Percentiles rank a stretch among this genome's conserved stretches.
These are phyloP conservation scores for Cladophialophora immunda DNA, from an alignment of 2,329 filamentous ascomycete genomes.

Conservation along the genomic window DNA sequence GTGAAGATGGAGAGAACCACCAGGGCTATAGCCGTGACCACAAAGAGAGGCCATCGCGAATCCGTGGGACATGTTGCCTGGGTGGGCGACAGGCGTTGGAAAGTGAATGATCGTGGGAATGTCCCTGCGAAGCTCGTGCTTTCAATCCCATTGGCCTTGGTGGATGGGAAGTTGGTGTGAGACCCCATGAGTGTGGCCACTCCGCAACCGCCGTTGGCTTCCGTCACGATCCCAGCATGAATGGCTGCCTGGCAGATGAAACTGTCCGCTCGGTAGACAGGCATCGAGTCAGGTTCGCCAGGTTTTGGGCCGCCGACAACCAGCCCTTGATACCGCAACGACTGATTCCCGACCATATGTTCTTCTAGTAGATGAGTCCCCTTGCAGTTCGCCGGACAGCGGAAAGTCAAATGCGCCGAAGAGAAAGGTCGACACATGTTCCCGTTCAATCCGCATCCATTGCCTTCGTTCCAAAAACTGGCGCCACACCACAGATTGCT, in stretches of 20 bases:
- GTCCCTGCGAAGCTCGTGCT: slow-evolving; percentile 84
- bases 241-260: slow-evolving; percentile 87
- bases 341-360: slow-evolving; percentile 60
- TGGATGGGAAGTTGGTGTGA: slow-evolving; percentile 68
- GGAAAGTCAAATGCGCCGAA: slow-evolving; percentile 61
- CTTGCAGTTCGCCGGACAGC: slow-evolving; percentile 64
- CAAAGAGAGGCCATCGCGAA: slow-evolving; percentile 83
- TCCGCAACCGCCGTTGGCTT: slow-evolving; percentile 79
- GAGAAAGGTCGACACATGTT: slow-evolving; percentile 65
- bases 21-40: slow-evolving; percentile 81
- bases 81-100: slow-evolving; percentile 64
- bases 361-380: slow-evolving; percentile 59
- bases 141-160: slow-evolving; percentile 75
- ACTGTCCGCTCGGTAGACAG: slow-evolving; percentile 86
- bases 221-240: slow-evolving; percentile 79
- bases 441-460: slow-evolving; percentile 63
- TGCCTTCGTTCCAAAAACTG: slow-evolving; percentile 55
- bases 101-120: slow-evolving; percentile 87
- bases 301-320: slow-evolving; percentile 60
- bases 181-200: slow-evolving; percentile 78
- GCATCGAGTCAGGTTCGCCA: slow-evolving; percentile 50
- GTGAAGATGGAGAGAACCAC: slow-evolving; percentile 82
- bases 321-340: slow-evolving; percentile 60
- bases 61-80: slow-evolving; percentile 74
- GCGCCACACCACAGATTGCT: slow-evolving; percentile 55